Evolutionary conservation across 1,284 basidiomycete genomes (phyloP), one percentile per base, ranked within the genome.

Genomic region (Ceratobasidium sp.): DNA sequence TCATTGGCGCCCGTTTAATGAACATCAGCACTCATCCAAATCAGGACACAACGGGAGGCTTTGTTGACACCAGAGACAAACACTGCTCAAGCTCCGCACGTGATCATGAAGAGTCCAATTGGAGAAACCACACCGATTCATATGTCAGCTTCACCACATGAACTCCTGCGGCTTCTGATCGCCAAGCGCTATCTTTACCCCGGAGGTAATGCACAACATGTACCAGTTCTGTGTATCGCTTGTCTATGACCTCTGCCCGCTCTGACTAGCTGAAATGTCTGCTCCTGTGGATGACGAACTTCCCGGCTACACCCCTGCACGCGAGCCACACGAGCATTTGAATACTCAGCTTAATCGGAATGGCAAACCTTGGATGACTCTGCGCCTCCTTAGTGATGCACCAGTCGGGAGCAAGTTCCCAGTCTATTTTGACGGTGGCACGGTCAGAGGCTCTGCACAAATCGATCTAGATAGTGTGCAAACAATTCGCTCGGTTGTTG

Each of bases 21-120:
- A 38, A 38, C 35, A 23, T 41, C 16, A 67, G 23, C 35, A 47
- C 35, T 38, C 44, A 13, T 23, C 63, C 63, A 21, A 26, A 54
- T 52, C 43, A 16, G 63, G 63, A 21, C 50, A 67, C 63, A 67
- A 67, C 30, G 63, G 63, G 63, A 54, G 32, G 47, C 63, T 16
- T 8, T 6, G 21, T 63, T 49, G 32, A 32, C 35, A 38, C 21
- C 21, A 11, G 32, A 11, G n/a, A 21, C 44, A 62, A 47, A 43
- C 59, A 49, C 16, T 18, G 6, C 38, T 8, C n/a, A 21, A 13
- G n/a, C 16, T n/a, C 28, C 7, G 21, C 59, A 62, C 59, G 59
- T 62, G 59, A 62, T 26, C 38, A 2, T 1, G 16, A 1, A n/a
- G 38, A 44, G 41, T 28, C 58, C 58, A 21, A 30, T 59, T 41